phyloP scores from a whole-genome alignment of 2,329 filamentous ascomycete species.

The Penicillium paneum region DNA sequence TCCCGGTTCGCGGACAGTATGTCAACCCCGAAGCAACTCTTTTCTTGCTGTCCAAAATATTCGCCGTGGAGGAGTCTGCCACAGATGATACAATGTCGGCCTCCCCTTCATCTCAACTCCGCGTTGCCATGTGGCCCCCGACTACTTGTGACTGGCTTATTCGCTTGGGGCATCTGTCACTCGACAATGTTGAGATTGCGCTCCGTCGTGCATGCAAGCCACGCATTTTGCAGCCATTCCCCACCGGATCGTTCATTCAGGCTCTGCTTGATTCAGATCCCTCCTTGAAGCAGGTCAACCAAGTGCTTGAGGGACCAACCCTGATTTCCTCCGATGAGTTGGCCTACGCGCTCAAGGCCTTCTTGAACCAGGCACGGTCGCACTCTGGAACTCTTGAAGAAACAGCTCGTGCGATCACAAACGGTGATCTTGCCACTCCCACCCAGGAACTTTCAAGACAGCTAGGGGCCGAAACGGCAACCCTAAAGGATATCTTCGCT shows the following conservation, averaged over 20 bases:
- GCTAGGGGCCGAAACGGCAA: slow-evolving; percentile 16
- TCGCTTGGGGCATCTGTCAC: slow-evolving; percentile 36
- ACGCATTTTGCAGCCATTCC: slow-evolving; percentile 37
- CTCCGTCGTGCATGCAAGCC: slow-evolving; percentile 35
- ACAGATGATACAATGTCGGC: slow-evolving; percentile 24
- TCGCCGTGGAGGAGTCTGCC: slow-evolving; percentile 26
- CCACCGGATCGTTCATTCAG: slow-evolving; percentile 38
- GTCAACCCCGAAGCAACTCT: slow-evolving; percentile 38
- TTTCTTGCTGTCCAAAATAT: slow-evolving; percentile 41
- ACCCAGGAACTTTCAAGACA: slow-evolving; percentile 21
- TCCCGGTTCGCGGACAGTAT: slow-evolving; percentile 27
- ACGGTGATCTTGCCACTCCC: slow-evolving; percentile 25
- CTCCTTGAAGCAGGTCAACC: slow-evolving; percentile 38
- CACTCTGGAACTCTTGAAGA: slow-evolving; percentile 34
- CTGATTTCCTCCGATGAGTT: slow-evolving; percentile 40
- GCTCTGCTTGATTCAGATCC: slow-evolving; percentile 41
- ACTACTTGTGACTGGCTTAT: slow-evolving; percentile 44
- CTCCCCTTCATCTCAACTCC: slow-evolving; percentile 28
- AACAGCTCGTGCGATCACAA: slow-evolving; percentile 32
- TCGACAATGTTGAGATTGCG: slow-evolving; percentile 41
- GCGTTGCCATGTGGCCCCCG: slow-evolving; percentile 37
- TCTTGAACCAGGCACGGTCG: slow-evolving; percentile 40
- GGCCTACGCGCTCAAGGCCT: slow-evolving; percentile 37
- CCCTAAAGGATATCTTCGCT: slow-evolving; percentile 37
- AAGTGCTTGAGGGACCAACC: slow-evolving; percentile 36